Evolutionary conservation across 306 rosid species (phyloP).

Genomic region (Castanea mollissima): DNA sequence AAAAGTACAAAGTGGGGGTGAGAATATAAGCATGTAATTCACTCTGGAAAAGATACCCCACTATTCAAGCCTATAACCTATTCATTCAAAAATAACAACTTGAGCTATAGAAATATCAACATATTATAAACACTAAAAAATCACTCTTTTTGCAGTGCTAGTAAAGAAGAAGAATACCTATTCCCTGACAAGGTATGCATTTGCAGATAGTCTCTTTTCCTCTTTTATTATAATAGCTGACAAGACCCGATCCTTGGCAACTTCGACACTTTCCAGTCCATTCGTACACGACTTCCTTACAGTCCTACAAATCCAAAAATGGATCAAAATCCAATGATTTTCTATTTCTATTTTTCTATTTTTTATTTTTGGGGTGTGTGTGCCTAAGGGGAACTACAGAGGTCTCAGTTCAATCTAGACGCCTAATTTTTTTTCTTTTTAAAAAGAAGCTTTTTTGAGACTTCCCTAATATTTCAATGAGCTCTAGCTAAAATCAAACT

Average conservation of each 20-base stretch:
- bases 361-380: not conserved
- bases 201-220: slow-evolving; percentile 73
- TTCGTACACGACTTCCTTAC: slow-evolving; percentile 92
- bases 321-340: slow-evolving; percentile 10
- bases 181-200: slow-evolving; percentile 97
- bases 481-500: too few species aligned
- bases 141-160: not conserved
- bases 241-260: slow-evolving; percentile 92
- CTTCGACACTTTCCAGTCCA: slow-evolving; percentile 97
- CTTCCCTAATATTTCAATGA: not conserved
- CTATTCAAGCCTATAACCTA: not conserved
- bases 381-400: not conserved
- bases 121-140: not conserved
- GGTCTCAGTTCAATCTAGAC: not conserved
- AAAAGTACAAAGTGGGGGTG: not conserved
- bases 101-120: not conserved
- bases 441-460: not conserved
- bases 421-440: not conserved
- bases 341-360: not conserved
- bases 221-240: slow-evolving; percentile 72
- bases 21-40: not conserved
- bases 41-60: not conserved
- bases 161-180: slow-evolving; percentile 54
- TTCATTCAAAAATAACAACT: not conserved
- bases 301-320: slow-evolving; percentile 55